Base-by-base conservation (phyloP, 176 grass and related monocot genomes). In the Avena eriantha region DNA sequence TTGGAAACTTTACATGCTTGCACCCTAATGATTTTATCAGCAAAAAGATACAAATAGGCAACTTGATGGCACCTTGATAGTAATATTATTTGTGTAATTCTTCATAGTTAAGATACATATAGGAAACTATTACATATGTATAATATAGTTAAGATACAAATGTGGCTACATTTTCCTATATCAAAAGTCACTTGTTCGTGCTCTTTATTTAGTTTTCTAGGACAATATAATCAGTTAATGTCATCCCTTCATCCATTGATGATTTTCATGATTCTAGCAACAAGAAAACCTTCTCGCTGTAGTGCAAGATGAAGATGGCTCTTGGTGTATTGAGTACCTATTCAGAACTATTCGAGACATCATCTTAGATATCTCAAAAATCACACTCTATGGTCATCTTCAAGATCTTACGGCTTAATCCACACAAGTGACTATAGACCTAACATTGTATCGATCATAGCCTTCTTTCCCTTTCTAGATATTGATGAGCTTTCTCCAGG, bases 331-430 rank as follows among this genome's bases (percentile, higher is more conserved):
- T 33, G 82, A 89, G 87, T 95, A 90, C 86, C 88, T 91, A 83
- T 79, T 92, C 82, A 90, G 82, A 87, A 91, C 93, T 82, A 98
- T 89, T 86, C 87, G 90, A 69, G 94, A 96, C 90, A 98, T 94
- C 84, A 96, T 80, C 85, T 93, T 96, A 87, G 97, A 94, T 84
- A 99, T 90, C 97, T 96, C 97, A 78, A 90, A 91, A 53, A 99
- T 96, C 46, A 94, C 90, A 43, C 89, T 94, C 41, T 90, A 90
- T 98, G 92, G 23, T 93, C 90, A 24, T 96, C 92, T 39, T 98
- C 92, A 48, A 88, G 83, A 49, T 98, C 97, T 23, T 87, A 77
- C 0, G 87, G 86, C 57, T 72, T 82, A 67, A 87, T 74, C 94
- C 92, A 94, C 47, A 89, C 81, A 53, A 86, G 86, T 76, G 91